Percentiles rank a stretch among this genome's conserved stretches.
phyloP scores from a whole-genome alignment of 2,329 filamentous ascomycete species.

The Bertia moriformis region DNA sequence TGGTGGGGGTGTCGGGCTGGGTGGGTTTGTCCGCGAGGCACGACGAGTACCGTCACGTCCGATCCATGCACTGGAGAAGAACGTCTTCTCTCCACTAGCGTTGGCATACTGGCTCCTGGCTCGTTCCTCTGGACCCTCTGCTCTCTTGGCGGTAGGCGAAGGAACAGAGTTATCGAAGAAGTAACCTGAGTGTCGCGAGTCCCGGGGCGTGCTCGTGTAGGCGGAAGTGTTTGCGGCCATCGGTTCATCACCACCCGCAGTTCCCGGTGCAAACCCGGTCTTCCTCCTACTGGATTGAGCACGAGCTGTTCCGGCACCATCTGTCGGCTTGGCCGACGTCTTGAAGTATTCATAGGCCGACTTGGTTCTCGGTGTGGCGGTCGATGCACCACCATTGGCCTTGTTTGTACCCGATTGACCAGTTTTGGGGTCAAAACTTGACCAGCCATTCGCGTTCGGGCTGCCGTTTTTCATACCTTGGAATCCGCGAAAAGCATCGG shows the following conservation, averaged over 20 bases:
- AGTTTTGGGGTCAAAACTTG: neutral
- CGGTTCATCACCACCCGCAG: slow-evolving; percentile 41
- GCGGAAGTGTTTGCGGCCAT: slow-evolving; percentile 34
- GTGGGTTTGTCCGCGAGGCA: slow-evolving; percentile 15
- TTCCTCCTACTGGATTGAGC: slow-evolving; percentile 28
- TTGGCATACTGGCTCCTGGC: slow-evolving; percentile 36
- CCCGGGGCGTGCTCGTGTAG: slow-evolving; percentile 20
- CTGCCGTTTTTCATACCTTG: slow-evolving; percentile 22
- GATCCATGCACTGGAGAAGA: slow-evolving; percentile 32
- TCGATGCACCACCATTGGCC: too few relatives aligned
- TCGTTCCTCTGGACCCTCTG: slow-evolving; percentile 18
- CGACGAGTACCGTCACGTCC: slow-evolving; percentile 19
- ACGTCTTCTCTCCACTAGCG: slow-evolving; percentile 37
- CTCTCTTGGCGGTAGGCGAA: neutral
- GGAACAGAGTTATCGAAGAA: neutral
- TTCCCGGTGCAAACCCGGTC: slow-evolving; percentile 41
- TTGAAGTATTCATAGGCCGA: slow-evolving; percentile 19
- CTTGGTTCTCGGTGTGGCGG: slow-evolving; percentile 10
- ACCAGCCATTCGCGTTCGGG: slow-evolving; percentile 5
- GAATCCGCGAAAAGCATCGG: slow-evolving; percentile 25
- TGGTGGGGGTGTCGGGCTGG: slow-evolving; percentile 13
- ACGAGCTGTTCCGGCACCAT: slow-evolving; percentile 7
- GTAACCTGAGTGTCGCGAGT: slow-evolving; percentile 11
- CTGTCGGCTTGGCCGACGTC: slow-evolving; percentile 5
- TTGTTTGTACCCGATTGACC: neutral